Conservation (phyloP, 2,329 filamentous ascomycete species). For the Capronia americana region DNA sequence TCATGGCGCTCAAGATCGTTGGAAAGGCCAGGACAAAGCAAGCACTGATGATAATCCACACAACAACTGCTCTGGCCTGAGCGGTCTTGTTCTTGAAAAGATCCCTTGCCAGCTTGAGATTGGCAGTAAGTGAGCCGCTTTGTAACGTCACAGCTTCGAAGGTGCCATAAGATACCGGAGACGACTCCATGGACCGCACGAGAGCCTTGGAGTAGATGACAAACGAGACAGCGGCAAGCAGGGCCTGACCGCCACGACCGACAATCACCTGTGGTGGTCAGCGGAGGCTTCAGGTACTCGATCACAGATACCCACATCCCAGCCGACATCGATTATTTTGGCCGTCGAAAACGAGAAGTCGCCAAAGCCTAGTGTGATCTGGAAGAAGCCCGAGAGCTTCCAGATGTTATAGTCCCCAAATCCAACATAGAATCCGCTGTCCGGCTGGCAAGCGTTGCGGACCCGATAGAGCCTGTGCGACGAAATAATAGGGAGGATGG, state of each 20-base stretch:
- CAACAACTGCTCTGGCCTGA: conserved; percentile 39
- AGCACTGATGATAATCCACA: conserved; percentile 45
- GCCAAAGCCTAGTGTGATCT: conserved; percentile 32
- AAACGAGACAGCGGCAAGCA: conserved; percentile 44
- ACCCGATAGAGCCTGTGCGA: conserved; percentile 8
- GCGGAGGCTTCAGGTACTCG: background rate
- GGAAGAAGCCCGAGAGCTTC: conserved; percentile 28
- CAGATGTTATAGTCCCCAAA: conserved; percentile 27
- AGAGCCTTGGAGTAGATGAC: conserved; percentile 46
- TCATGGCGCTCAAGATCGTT: conserved; percentile 47
- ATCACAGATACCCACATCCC: conserved; percentile 43
- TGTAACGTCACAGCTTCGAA: conserved; percentile 45
- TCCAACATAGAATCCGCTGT: conserved; percentile 26
- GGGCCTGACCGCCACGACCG: conserved; percentile 44
- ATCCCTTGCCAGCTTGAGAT: conserved; percentile 42
- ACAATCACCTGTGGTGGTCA: conserved; percentile 31
- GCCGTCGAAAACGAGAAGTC: conserved; percentile 42
- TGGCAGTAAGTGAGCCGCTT: conserved; percentile 39
- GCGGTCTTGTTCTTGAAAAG: conserved; percentile 31
- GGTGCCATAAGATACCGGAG: conserved; percentile 45
- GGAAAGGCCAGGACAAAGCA: conserved; percentile 44
- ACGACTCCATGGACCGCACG: conserved; percentile 45
- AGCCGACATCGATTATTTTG: conserved; percentile 47
- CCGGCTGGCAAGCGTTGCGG: conserved; percentile 20
- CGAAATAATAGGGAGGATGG: conserved; percentile 9